Conservation (phyloP, 176 grass and related monocot genomes). For the sorghum (Sorghum bicolor) region DNA sequence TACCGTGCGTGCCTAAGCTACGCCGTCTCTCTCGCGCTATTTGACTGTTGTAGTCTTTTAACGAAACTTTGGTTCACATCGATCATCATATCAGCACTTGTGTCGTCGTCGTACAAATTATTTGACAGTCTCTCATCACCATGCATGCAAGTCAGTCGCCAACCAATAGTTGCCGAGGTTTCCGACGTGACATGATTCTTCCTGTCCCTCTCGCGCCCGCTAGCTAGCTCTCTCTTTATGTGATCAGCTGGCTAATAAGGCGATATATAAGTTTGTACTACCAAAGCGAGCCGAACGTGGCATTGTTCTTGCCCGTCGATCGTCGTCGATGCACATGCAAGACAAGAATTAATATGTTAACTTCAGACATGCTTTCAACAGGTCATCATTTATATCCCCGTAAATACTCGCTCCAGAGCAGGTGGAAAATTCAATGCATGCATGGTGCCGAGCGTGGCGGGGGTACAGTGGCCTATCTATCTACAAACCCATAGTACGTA, state of each 20-base stretch:
- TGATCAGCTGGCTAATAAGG: too few species aligned
- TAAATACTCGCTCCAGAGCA: too few species aligned
- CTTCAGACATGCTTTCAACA: too few species aligned
- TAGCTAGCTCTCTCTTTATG: not conserved
- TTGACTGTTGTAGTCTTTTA: slow-evolving; percentile 13
- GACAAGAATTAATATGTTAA: too few species aligned
- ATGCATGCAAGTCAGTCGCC: not conserved
- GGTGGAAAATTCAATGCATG: too few species aligned
- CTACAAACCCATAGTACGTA: not conserved
- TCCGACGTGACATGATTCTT: slow-evolving; percentile 6
- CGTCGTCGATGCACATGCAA: too few species aligned
- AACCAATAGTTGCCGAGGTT: slow-evolving; percentile 2
- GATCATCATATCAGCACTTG: not conserved
- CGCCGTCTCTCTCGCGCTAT: not conserved
- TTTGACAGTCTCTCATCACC: not conserved
- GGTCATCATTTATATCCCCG: too few species aligned
- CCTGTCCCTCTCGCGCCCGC: not conserved
- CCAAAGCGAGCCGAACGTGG: too few species aligned
- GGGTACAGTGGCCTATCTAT: not conserved
- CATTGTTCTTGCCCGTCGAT: too few species aligned
- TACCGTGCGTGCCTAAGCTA: not conserved
- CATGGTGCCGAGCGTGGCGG: too few species aligned
- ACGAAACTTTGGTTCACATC: slow-evolving; percentile 8
- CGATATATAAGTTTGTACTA: too few species aligned
- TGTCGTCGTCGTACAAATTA: not conserved